These are phyloP conservation scores for Citrus trifoliata DNA, from an alignment of 345 rosid species.

Conservation along the genomic window DNA sequence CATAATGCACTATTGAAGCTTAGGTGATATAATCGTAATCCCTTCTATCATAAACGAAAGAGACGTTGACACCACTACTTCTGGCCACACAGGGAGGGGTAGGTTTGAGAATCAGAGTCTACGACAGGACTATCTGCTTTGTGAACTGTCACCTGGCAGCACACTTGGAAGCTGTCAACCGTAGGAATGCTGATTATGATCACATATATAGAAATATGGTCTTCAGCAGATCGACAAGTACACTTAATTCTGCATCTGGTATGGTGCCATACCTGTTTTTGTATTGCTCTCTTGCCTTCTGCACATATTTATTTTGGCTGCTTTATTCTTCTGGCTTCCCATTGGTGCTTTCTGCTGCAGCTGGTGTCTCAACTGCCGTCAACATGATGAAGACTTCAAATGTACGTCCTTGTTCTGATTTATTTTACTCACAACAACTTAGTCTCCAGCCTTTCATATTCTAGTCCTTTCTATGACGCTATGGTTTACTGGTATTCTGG, in stretches of 20 bases:
- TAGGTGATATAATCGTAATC: not conserved
- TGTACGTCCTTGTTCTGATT: constrained; percentile 41
- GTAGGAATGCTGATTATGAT: constrained; percentile 75
- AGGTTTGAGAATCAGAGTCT: constrained; percentile 73
- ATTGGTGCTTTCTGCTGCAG: constrained; percentile 75
- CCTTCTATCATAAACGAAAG: not conserved
- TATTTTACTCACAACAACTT: not conserved
- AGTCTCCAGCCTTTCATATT: not conserved
- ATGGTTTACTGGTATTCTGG: constrained; percentile 5
- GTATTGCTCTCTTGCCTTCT: constrained; percentile 80
- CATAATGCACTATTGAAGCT: not conserved
- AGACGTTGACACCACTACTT: constrained; percentile 1
- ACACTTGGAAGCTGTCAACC: constrained; percentile 72
- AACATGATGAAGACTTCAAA: constrained; percentile 51
- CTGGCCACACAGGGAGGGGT: constrained; percentile 63
- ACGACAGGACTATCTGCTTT: constrained; percentile 66
- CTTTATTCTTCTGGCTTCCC: constrained; percentile 86
- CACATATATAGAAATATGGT: constrained; percentile 62
- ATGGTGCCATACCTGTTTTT: constrained; percentile 78
- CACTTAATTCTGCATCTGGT: constrained; percentile 62
- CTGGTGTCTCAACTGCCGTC: constrained; percentile 67
- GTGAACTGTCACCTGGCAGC: constrained; percentile 87
- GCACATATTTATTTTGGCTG: constrained; percentile 76
- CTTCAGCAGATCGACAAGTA: constrained; percentile 49
- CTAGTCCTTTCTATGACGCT: not conserved